Evolutionary conservation across 1,139 yeast species (phyloP).

Genomic region (Wickerhamomyces sp.): DNA sequence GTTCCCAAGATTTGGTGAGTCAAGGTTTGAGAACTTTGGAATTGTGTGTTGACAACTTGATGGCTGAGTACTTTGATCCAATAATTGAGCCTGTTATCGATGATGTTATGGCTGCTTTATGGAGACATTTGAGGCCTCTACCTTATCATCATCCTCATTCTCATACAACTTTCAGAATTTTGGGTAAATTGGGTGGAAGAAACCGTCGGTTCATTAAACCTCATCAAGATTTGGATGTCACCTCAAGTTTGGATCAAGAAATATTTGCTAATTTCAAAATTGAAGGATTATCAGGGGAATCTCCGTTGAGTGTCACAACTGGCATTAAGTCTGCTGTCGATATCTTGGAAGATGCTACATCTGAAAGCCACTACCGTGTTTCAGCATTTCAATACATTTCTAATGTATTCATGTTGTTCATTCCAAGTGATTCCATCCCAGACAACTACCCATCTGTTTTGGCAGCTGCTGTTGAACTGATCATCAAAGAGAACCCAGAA

Average conservation of each 20-base stretch:
- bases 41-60: constrained; percentile 91
- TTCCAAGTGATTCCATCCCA: constrained; percentile 64
- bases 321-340: constrained; percentile 70
- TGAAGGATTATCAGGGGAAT: constrained; percentile 57
- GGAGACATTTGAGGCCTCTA: constrained; percentile 86
- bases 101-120: constrained; percentile 88
- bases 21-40: constrained; percentile 94
- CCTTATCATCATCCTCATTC: constrained; percentile 90
- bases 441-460: constrained; percentile 45
- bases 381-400: constrained; percentile 75
- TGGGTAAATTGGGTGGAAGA: constrained; percentile 96
- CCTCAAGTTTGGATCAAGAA: constrained; percentile 60
- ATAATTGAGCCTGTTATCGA: constrained; percentile 93
- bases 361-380: constrained; percentile 60
- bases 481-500: constrained; percentile 41
- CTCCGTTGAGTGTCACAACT: constrained; percentile 75
- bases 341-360: constrained; percentile 62
- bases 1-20: constrained; percentile 84
- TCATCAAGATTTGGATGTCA: constrained; percentile 56
- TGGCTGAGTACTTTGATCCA: constrained; percentile 96
- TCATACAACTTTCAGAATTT: constrained; percentile 86
- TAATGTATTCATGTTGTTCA: constrained; percentile 60
- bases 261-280: constrained; percentile 63
- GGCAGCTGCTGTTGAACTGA: constrained; percentile 43
- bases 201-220: constrained; percentile 81